Base-by-base conservation (phyloP, 208 protist genomes). In the Trypanosoma lewisi region DNA sequence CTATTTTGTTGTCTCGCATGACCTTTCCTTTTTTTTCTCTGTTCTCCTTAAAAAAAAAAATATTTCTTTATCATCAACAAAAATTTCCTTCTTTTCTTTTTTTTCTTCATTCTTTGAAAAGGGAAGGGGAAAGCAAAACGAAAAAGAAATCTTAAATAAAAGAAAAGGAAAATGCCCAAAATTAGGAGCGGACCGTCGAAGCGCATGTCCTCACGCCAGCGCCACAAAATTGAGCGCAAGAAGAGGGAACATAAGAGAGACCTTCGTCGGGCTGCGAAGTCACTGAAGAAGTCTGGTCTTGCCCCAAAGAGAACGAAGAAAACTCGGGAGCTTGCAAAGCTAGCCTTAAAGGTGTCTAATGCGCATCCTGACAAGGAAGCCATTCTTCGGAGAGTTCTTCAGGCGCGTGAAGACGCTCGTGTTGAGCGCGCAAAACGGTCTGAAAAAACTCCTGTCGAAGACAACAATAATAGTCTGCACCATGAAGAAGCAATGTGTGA, bases 191-290 rank as follows among this genome's bases (percentile, higher is more conserved):
- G 80, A 25, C 82, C 85, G 56, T 95, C 89, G 42, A 93, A 93
- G 77, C 80, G 89, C 56, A 87, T 85, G 74, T 83, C 81, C 68
- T 93, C 89, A 36, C 80, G 73, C 30, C 83, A 89, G 75, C 85
- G 89, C 39, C 85, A 95, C 67, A 95, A 95, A 63, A 87, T 95
- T 31, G 89, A 95, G 23, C 72, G 85, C 23, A 95, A 95, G 69
- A 92, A 91, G 58, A 77, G 83, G 52, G 85, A 95, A 59, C 89
- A 95, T 73, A 95, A 92, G 47, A 73, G 89, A 8, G 89, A 95
- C 48, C 54, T 95, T 21, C 77, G 79, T n/a, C 93, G 88, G 62
- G 89, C 89, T 2, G 89, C 89, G 5, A 95, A 93, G 71, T 77
- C 78, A 14, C 65, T 95, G 33, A 86, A 93, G 34, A 87, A 79